Conservation (phyloP, 1,284 basidiomycete genomes). For the Ganoderma lucidum region DNA sequence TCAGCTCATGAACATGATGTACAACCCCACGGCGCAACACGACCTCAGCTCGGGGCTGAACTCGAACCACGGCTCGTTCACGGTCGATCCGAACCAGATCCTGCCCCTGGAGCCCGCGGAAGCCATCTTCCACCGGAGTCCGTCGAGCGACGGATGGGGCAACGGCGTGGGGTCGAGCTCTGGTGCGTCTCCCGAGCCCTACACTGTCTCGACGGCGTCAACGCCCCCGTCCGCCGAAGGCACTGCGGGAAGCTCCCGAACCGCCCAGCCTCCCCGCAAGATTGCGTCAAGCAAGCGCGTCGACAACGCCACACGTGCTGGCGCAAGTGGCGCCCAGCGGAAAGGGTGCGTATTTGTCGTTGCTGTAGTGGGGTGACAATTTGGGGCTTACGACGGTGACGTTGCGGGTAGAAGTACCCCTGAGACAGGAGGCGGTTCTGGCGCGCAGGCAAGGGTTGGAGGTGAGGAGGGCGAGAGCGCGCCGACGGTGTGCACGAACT, state of each 20-base stretch:
- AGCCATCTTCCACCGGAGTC: conserved; percentile 72
- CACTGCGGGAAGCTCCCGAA: conserved; percentile 40
- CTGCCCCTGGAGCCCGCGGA: conserved; percentile 60
- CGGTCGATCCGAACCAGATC: conserved; percentile 89
- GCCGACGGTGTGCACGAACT: conserved; percentile 92
- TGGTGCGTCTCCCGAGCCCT: conserved; percentile 80
- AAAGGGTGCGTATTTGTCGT: conserved; percentile 52
- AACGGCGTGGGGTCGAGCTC: conserved; percentile 70
- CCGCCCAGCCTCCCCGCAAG: conserved; percentile 50
- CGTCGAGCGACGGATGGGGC: conserved; percentile 82
- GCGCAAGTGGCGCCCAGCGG: conserved; percentile 43
- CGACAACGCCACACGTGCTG: conserved; percentile 44
- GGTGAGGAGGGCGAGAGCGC: conserved; percentile 73
- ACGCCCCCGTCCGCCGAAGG: conserved; percentile 73
- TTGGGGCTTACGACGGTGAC: not conserved
- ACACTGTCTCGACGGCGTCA: conserved; percentile 69
- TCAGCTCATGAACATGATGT: conserved; percentile 69
- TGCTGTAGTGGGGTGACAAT: not conserved
- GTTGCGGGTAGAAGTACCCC: conserved; percentile 30
- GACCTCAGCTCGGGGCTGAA: conserved; percentile 46
- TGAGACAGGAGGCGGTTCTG: conserved; percentile 25
- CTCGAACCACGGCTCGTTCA: conserved; percentile 59
- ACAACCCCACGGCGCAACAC: conserved; percentile 49
- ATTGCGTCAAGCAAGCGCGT: conserved; percentile 67
- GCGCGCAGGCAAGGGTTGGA: conserved; percentile 48